These are phyloP conservation scores for Globisporangium nodosum DNA, from an alignment of 352 stramenopile genomes.

Conservation along the genomic window DNA sequence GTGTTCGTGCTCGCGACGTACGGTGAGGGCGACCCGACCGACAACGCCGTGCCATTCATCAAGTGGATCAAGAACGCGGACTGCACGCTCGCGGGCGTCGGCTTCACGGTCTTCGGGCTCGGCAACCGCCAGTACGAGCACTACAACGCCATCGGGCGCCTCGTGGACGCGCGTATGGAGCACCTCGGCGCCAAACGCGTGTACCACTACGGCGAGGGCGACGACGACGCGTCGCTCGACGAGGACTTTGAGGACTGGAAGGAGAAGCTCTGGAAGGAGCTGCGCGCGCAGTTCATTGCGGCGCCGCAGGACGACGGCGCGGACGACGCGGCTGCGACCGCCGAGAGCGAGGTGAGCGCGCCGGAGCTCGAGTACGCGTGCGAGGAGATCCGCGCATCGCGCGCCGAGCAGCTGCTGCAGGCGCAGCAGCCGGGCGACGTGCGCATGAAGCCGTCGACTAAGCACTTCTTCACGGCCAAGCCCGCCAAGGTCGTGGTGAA, in stretches of 20 bases:
- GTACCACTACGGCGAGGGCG: conserved; percentile 90
- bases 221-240: conserved; percentile 95
- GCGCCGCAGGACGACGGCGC: conserved; percentile 17
- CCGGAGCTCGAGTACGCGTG: conserved; percentile 59
- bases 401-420: conserved; percentile 11
- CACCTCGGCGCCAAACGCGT: conserved; percentile 81
- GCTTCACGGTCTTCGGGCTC: conserved; percentile 96
- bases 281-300: conserved; percentile 60
- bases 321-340: background rate
- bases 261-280: conserved; percentile 85
- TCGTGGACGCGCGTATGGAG: conserved; percentile 87
- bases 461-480: conserved; percentile 88
- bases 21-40: conserved; percentile 97
- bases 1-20: conserved; percentile 98
- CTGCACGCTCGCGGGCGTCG: conserved; percentile 50
- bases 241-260: conserved; percentile 94
- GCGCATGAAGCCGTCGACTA: conserved; percentile 75
- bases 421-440: conserved; percentile 13
- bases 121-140: conserved; percentile 98
- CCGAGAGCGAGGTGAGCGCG: conserved; percentile 19
- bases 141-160: conserved; percentile 96
- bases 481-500: conserved; percentile 84
- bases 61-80: conserved; percentile 84
- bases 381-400: conserved; percentile 30
- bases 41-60: conserved; percentile 95